Evolutionary conservation across 768 basidiomycete species (phyloP), one percentile per base, ranked within the genome.

Genomic region (Phlegmacium glaucopus): DNA sequence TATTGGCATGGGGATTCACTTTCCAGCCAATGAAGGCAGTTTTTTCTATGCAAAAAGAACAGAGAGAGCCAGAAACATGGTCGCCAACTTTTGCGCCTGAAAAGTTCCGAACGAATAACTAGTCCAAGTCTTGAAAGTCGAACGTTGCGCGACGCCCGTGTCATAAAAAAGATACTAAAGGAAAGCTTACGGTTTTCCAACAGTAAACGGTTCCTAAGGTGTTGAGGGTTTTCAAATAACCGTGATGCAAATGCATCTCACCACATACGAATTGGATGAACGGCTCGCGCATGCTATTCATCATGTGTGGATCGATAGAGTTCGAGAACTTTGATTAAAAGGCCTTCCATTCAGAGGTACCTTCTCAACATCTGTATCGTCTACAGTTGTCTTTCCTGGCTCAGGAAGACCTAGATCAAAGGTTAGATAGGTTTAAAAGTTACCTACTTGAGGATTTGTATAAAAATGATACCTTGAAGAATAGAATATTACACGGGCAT

Each of bases 291-390:
- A 81, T 76, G 28, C 58, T 56, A 43, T 60, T 60, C 16, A 71
- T 50, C 61, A 75, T 51, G 55, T 74, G 74, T 1, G 74, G 72
- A 47, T 76, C 75, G 32, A 75, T 54, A 1, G 72, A 77, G 55
- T 1, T 68, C 69, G 12, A 83, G 67, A 0, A 70, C 70, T 60
- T 82, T 83, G 53, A 80, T 38, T 7, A 83, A 55, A 45, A 79
- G n/a, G 55, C 0, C 76, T 75, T 0, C 76, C 75, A 15, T 77
- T 59, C 35, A 79, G 58, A 1, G 70, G 58, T 1, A 69, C 70
- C 25, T 55, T 71, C 13, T 79, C 75, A 15, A 73, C 54, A 52
- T 83, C 80, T 4, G 48, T 61, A 47, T 81, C 77, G 49, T 76
- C 70, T 0, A 72, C 54, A 2, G 71, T 70, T 5, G 75, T 77